Percentiles rank a stretch among this genome's conserved stretches.
phyloP scores from a whole-genome alignment of 805 yeast genomes.

The Saturnispora ahearnii region DNA sequence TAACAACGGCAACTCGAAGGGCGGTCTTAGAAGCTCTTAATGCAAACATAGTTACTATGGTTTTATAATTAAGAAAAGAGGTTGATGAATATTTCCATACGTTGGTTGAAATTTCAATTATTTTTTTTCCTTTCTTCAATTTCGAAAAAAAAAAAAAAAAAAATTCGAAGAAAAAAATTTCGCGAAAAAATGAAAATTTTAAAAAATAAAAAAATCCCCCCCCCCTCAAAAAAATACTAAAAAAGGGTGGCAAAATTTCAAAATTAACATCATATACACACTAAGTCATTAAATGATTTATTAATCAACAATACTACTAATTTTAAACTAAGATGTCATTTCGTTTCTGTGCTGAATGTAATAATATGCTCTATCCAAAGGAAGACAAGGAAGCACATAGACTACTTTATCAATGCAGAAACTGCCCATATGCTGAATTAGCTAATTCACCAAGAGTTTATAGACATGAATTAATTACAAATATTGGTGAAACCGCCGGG shows the following conservation, averaged over 20 bases:
- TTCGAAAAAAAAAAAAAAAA: not conserved
- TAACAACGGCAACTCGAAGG: conserved; percentile 3
- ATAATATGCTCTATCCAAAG: conserved; percentile 95
- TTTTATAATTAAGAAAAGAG: not conserved
- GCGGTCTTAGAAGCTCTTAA: conserved; percentile 10
- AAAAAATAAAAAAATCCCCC: not conserved
- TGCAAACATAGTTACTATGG: conserved; percentile 6
- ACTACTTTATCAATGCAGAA: conserved; percentile 84
- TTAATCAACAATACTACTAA: too few relatives aligned
- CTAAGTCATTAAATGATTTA: too few relatives aligned
- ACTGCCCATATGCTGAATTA: conserved; percentile 86
- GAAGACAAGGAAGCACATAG: conserved; percentile 79
- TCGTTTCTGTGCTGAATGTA: conserved; percentile 93
- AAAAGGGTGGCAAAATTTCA: not conserved
- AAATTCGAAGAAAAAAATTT: not conserved
- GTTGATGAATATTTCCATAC: not conserved
- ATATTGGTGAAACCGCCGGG: conserved; percentile 94
- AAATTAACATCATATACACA: too few relatives aligned
- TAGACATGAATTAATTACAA: conserved; percentile 85
- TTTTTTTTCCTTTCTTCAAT: not conserved
- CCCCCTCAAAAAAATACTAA: not conserved
- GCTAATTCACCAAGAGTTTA: conserved; percentile 84
- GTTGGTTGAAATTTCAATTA: too few relatives aligned
- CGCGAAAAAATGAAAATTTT: not conserved
- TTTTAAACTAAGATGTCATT: conserved; percentile 44